Conservation (phyloP, 768 basidiomycete genomes). For the Pleurotus sapidus region DNA sequence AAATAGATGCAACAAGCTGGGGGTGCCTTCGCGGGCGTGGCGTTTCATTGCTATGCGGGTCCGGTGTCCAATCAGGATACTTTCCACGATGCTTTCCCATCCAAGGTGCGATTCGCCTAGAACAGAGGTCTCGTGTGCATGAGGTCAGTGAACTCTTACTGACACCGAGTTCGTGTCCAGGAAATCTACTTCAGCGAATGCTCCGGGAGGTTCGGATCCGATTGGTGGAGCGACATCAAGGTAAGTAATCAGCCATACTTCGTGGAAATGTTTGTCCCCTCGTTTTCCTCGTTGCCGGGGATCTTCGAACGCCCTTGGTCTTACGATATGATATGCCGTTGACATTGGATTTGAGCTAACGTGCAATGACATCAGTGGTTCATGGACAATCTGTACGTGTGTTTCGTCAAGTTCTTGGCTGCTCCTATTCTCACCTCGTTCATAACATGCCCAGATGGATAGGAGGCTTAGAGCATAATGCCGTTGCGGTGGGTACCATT, state of each 20-base stretch:
- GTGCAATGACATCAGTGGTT: conserved; percentile 1
- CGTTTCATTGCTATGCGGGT: conserved; percentile 69
- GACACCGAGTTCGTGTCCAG: neutral
- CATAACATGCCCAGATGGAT: conserved; percentile 1
- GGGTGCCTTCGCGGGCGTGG: conserved; percentile 58
- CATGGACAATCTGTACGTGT: conserved; percentile 8
- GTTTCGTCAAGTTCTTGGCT: too few relatives aligned
- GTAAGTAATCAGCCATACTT: conserved; percentile 25
- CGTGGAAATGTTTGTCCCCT: neutral
- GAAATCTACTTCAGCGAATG: conserved; percentile 45
- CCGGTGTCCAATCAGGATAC: conserved; percentile 46
- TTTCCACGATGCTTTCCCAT: conserved; percentile 54
- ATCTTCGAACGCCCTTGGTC: neutral
- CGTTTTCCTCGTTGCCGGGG: neutral
- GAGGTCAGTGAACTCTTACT: neutral
- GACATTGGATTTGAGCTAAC: neutral
- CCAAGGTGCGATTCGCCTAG: conserved; percentile 43
- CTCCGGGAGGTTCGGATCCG: conserved; percentile 57
- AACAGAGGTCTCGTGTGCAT: neutral
- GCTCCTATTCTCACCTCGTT: neutral
- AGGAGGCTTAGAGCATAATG: conserved; percentile 36
- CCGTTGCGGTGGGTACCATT: conserved; percentile 13
- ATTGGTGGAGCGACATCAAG: conserved; percentile 84
- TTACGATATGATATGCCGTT: too few relatives aligned
- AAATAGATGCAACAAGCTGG: conserved; percentile 48